phyloP scores from a whole-genome alignment of 768 basidiomycete species.

The Suillus clintonianus region DNA sequence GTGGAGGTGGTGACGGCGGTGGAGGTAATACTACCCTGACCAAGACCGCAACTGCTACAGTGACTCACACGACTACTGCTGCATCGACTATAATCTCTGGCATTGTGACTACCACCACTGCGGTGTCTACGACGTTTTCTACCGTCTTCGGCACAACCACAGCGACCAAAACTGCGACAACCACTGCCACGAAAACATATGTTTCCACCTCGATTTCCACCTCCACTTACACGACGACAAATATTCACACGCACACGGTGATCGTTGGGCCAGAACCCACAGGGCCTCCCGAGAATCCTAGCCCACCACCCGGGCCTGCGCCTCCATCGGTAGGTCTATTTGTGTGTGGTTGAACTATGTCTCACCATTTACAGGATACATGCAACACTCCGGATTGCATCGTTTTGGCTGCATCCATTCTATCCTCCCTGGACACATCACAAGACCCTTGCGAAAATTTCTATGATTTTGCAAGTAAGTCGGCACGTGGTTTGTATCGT shows the following conservation, averaged over 20 bases:
- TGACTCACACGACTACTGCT: conserved; percentile 26
- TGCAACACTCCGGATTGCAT: conserved; percentile 85
- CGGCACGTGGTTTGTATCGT: background rate
- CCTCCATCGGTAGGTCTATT: conserved; percentile 51
- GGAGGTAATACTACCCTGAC: conserved; percentile 37
- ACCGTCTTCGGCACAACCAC: conserved; percentile 35
- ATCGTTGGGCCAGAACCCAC: conserved; percentile 42
- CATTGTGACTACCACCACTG: conserved; percentile 33
- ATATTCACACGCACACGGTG: conserved; percentile 39
- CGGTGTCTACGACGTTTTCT: conserved; percentile 32
- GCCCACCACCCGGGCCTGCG: conserved; percentile 38
- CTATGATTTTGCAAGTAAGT: conserved; percentile 89
- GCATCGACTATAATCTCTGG: conserved; percentile 30
- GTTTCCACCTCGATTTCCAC: conserved; percentile 40
- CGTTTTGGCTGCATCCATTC: conserved; percentile 75
- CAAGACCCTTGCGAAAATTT: conserved; percentile 96
- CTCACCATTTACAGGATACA: conserved; percentile 44
- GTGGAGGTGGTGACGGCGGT: conserved; percentile 21
- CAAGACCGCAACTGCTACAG: conserved; percentile 32
- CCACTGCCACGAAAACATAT: conserved; percentile 37
- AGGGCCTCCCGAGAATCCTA: conserved; percentile 51
- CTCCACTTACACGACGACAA: conserved; percentile 33
- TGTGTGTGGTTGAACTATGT: background rate
- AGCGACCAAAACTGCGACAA: conserved; percentile 44
- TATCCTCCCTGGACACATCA: conserved; percentile 75